Evolutionary conservation across 2,329 filamentous ascomycete species (phyloP).

Genomic region (Aureobasidium vineae): DNA sequence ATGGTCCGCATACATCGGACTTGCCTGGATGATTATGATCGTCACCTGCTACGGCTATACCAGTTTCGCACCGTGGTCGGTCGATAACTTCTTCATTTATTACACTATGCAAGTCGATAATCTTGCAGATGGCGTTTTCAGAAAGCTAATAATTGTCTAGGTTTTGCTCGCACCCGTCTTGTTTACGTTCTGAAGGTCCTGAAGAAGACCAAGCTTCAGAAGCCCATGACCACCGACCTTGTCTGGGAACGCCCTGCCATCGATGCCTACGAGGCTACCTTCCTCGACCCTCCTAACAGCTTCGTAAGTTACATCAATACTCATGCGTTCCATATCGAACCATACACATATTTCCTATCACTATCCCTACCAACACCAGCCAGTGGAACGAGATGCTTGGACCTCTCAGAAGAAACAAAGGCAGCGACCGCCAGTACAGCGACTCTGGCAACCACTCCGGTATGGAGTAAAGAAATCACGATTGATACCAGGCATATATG

Average conservation of each 20-base stretch:
- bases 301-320: constrained; percentile 39
- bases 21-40: constrained; percentile 36
- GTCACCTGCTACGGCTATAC: constrained; percentile 58
- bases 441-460: constrained; percentile 11
- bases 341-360: too few relatives aligned
- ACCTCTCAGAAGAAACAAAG: constrained; percentile 7
- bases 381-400: constrained; percentile 51
- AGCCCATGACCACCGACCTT: constrained; percentile 57
- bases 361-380: neutral
- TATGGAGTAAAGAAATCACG: neutral
- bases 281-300: constrained; percentile 49
- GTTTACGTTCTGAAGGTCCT: constrained; percentile 62
- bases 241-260: constrained; percentile 60
- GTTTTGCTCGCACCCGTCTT: constrained; percentile 54
- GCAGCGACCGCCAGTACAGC: constrained; percentile 3
- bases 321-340: too few relatives aligned
- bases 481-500: neutral
- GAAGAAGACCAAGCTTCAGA: constrained; percentile 57
- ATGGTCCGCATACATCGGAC: constrained; percentile 52
- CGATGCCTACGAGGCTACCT: constrained; percentile 56
- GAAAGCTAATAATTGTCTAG: constrained; percentile 29
- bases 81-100: constrained; percentile 49
- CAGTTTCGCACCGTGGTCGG: constrained; percentile 49
- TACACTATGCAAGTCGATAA: too few relatives aligned
- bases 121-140: too few relatives aligned